These are phyloP conservation scores for Vitis hybrid DNA, from an alignment of 177 flowering plant genomes.

Conservation along the genomic window DNA sequence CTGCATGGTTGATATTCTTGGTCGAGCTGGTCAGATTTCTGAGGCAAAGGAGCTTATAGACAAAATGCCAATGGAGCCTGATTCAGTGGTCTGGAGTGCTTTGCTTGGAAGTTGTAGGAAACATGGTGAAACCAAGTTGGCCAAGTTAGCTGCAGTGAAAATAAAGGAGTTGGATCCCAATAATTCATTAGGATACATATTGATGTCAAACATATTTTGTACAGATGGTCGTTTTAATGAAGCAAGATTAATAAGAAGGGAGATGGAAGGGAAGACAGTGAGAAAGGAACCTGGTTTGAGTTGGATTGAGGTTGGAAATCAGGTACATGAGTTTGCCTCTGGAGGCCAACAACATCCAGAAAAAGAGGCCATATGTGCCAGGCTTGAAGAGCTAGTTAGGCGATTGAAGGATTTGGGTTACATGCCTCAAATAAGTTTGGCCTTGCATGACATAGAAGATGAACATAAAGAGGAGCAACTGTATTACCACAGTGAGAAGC, in stretches of 20 bases:
- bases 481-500: conserved; percentile 76
- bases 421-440: conserved; percentile 56
- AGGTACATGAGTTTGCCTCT: conserved; percentile 71
- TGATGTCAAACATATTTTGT: conserved; percentile 64
- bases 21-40: conserved; percentile 50
- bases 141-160: conserved; percentile 46
- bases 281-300: conserved; percentile 82
- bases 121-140: conserved; percentile 54
- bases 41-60: conserved; percentile 58
- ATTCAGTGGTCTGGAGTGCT: conserved; percentile 75
- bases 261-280: conserved; percentile 53
- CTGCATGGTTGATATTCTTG: conserved; percentile 73
- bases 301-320: conserved; percentile 67
- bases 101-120: conserved; percentile 70
- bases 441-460: conserved; percentile 58
- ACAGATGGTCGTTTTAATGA: conserved; percentile 41
- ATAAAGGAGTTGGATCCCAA: conserved; percentile 58
- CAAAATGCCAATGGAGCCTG: conserved; percentile 68
- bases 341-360: conserved; percentile 59
- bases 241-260: conserved; percentile 50
- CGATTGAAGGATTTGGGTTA: conserved; percentile 58
- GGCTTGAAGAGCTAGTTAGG: conserved; percentile 38
- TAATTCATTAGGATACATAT: conserved; percentile 61
- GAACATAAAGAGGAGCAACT: conserved; percentile 68
- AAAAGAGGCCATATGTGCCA: conserved; percentile 30